Evolutionary conservation across 768 basidiomycete species (phyloP).

Genomic region (Boletales sp.): DNA sequence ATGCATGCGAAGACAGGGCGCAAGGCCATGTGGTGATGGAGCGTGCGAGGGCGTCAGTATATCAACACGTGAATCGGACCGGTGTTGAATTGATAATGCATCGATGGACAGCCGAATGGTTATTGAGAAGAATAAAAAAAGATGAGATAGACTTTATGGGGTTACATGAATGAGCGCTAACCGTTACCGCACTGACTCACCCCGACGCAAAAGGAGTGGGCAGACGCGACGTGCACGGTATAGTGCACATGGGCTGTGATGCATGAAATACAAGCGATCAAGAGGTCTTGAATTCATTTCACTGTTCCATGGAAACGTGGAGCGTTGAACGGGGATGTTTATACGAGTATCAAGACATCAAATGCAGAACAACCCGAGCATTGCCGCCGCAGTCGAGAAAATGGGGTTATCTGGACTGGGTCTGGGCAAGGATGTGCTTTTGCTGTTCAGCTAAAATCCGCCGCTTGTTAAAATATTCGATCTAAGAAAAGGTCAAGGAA

Average conservation of each 20-base stretch:
- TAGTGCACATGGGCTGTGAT: no score
- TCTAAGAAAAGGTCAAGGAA: constrained; percentile 42
- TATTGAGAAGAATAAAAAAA: no score
- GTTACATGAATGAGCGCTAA: background rate
- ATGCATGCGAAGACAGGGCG: background rate
- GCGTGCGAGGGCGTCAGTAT: background rate
- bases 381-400: no score
- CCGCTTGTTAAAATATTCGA: constrained; percentile 93
- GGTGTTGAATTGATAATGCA: background rate
- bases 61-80: no score
- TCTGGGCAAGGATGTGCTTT: constrained; percentile 59
- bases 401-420: constrained; percentile 29
- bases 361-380: background rate
- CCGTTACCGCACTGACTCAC: background rate
- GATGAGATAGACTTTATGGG: background rate
- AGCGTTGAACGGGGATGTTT: background rate
- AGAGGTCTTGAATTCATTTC: no score
- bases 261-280: no score
- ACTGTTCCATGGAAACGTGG: background rate
- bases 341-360: constrained; percentile 4
- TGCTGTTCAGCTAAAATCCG: constrained; percentile 78
- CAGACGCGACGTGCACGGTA: no score
- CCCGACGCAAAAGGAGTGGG: no score
- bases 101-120: background rate
- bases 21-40: background rate